Evolutionary conservation across 768 basidiomycete genomes (phyloP), one percentile per base, ranked within the genome.

Genomic region (Phaeotremella fagi): DNA sequence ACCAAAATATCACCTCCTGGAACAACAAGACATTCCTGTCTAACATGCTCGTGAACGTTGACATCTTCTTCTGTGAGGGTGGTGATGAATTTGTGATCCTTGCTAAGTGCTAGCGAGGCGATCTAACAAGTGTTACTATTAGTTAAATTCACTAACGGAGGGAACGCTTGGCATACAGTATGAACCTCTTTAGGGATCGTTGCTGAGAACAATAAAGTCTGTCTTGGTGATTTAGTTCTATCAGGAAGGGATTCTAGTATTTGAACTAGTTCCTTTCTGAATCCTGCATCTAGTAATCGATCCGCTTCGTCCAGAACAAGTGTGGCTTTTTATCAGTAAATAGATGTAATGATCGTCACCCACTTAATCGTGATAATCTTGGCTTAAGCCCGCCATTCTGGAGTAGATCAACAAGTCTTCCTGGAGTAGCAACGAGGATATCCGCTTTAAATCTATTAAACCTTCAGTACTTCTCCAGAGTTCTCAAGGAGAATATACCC

Each of bases 31-130:
- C 37, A 48, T 33, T 63, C 55, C 72, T 84, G 83, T 23, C 54
- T 69, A 76, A 84, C 84, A 52, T 83, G 82, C 56, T 81, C 77
- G 66, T 86, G 85, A 0, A 82, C 81, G 55, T 82, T 82, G 23
- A 77, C 74, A 59, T 85, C 84, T 55, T 82, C 80, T 18, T 78
- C 79, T 0, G 73, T 74, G 4, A 85, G 74, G 9, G 84, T 85
- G 18, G 81, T 82, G 51, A 85, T 76, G 66, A 84, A 84, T 27
- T 50, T 47, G 48, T 75, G 61, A 20, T 72, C 59, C 12, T 56
- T 58, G 43, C 73, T 64, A 45, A 79, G 69, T 2, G 64, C 70
- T 29, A 69, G 48, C 27, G 66, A 64, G 4, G 76, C 77, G 52
- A 82, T 79, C 71, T 80, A 55, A 6, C n/a, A n/a, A n/a, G n/a